A percentile compares a stretch with the other conserved stretches of the same genome.
phyloP scores from a whole-genome alignment of 2,329 filamentous ascomycete genomes.

The Didymella glomerata region DNA sequence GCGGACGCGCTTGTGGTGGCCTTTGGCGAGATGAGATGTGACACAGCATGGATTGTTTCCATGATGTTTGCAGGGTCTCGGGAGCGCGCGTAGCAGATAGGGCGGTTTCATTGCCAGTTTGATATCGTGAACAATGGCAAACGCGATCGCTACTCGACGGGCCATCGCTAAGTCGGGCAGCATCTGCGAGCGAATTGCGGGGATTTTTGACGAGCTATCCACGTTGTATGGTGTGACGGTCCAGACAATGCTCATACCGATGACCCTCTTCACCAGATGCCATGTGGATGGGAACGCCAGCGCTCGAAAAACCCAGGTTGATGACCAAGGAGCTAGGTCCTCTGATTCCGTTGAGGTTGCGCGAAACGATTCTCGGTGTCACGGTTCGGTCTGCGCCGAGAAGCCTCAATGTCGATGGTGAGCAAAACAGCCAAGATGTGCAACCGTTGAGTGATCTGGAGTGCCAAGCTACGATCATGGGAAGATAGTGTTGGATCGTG shows the following conservation, averaged over 20 bases:
- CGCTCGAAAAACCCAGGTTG: background rate
- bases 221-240: background rate
- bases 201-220: background rate
- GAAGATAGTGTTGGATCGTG: background rate
- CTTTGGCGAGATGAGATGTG: slow-evolving; percentile 7
- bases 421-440: background rate
- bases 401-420: background rate
- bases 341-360: background rate
- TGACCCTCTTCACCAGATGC: background rate
- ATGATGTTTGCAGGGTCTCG: slow-evolving; percentile 3
- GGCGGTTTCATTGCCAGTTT: background rate
- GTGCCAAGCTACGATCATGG: background rate
- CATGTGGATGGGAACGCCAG: background rate
- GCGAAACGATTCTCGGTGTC: background rate
- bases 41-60: slow-evolving; percentile 6
- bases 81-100: slow-evolving; percentile 4
- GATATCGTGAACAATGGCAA: slow-evolving; percentile 1
- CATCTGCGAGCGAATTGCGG: slow-evolving; percentile 5
- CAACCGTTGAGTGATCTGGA: background rate
- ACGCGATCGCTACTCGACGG: slow-evolving; percentile 1
- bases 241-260: background rate
- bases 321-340: background rate
- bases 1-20: slow-evolving; percentile 13
- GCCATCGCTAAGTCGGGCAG: slow-evolving; percentile 2
- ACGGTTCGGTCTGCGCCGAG: background rate